A percentile compares a stretch with the other conserved stretches of the same genome.
These are phyloP conservation scores for Misopates orontium DNA, from an alignment of 257 asterid species.

Conservation along the genomic window DNA sequence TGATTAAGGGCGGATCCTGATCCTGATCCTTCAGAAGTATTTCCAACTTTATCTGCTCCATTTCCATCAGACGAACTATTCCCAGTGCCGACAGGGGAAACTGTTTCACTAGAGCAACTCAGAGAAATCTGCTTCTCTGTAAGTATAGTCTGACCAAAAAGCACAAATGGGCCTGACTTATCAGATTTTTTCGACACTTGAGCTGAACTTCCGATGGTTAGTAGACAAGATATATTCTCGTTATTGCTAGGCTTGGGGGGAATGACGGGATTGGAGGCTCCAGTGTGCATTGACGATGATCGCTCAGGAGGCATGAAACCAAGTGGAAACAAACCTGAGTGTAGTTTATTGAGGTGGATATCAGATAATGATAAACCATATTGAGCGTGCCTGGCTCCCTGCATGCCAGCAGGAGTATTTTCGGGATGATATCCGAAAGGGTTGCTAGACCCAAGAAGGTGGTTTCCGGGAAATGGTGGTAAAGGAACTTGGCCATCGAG, in stretches of 20 bases:
- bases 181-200: constrained; percentile 10
- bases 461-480: constrained; percentile 46
- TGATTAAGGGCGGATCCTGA: constrained; percentile 30
- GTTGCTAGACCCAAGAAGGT: constrained; percentile 37
- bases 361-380: constrained; percentile 54
- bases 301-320: constrained; percentile 39
- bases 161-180: constrained; percentile 28
- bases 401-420: constrained; percentile 85
- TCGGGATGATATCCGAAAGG: constrained; percentile 55
- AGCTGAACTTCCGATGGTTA: constrained; percentile 20
- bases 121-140: constrained; percentile 31
- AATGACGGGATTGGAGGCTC: constrained; percentile 32
- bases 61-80: constrained; percentile 40
- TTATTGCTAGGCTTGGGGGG: constrained; percentile 29
- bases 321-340: constrained; percentile 41
- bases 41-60: constrained; percentile 38
- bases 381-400: constrained; percentile 92
- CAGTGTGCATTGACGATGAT: constrained; percentile 25
- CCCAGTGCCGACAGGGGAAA: constrained; percentile 16
- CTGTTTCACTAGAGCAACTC: constrained; percentile 32
- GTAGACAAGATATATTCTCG: constrained; percentile 25
- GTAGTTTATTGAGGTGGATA: constrained; percentile 45
- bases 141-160: constrained; percentile 37
- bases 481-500: constrained; percentile 44
- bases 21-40: constrained; percentile 43